Evolutionary conservation across 768 basidiomycete genomes (phyloP).

Genomic region (Termitomyces sp.): DNA sequence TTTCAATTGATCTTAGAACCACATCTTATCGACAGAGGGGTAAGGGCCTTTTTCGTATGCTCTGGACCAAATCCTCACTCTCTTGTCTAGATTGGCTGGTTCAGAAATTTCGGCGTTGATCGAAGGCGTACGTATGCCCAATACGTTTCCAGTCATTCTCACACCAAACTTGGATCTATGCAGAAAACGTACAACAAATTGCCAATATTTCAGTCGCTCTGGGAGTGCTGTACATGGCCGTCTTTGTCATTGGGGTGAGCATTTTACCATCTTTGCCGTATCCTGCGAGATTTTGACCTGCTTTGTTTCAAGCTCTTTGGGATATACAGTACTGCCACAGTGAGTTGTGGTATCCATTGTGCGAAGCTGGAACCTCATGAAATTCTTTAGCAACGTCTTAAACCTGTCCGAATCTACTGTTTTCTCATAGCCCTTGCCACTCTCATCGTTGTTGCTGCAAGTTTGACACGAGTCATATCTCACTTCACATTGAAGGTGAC

Average conservation of each 20-base stretch:
- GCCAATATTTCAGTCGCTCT: conserved; percentile 53
- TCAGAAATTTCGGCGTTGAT: conserved; percentile 46
- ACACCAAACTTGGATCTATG: background rate
- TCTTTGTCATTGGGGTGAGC: conserved; percentile 43
- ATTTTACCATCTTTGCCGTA: background rate
- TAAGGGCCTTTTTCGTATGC: conserved; percentile 14
- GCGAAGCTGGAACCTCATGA: background rate
- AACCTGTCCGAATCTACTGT: conserved; percentile 51
- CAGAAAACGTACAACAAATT: conserved; percentile 39
- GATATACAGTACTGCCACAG: conserved; percentile 40
- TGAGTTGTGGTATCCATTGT: conserved; percentile 27
- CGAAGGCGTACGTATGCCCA: conserved; percentile 35
- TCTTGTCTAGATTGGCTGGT: conserved; percentile 49
- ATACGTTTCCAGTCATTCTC: background rate
- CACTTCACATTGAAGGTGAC: conserved; percentile 68
- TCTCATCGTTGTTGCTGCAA: conserved; percentile 44
- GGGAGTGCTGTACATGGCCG: conserved; percentile 49
- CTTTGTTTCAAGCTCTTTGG: conserved; percentile 38
- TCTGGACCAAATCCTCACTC: background rate
- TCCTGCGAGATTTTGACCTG: background rate
- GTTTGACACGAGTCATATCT: conserved; percentile 49
- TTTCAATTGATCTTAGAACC: background rate
- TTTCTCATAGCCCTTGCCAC: conserved; percentile 41
- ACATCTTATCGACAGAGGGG: conserved; percentile 20
- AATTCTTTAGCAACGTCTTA: conserved; percentile 43